Base-by-base conservation (phyloP, 805 yeast genomes). In the Saccharomycopsis fermentans region DNA sequence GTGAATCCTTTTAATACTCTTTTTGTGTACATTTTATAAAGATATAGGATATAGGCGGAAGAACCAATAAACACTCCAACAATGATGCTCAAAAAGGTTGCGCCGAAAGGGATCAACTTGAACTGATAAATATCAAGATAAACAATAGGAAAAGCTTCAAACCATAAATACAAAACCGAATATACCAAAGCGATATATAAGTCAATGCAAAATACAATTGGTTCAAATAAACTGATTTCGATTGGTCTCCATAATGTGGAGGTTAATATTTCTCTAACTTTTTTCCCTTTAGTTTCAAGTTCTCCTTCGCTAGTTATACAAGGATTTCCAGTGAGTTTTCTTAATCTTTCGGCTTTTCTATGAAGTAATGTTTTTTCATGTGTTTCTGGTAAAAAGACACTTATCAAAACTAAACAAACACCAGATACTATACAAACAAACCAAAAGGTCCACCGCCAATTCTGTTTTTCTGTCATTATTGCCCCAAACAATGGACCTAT, bases 401-500 rank as follows among this genome's bases (percentile, higher is more conserved):
- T 56, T 26, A 68, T 62, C 1, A 74, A 8, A 14, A 63, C 65
- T 63, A 79, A 80, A 52, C 77, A 69, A 52, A 71, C 68, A 50
- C 83, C 83, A 8, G 82, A 74, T 60, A 81, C 72, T 59, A 84
- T 83, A 56, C 82, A 70, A 54, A 78, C 69, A 11, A 83, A 77
- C 81, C 86, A 82, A 66, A 83, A 84, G 43, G 79, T 68, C 90
- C 89, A 85, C 71, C 90, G 77, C 90, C 90, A 85, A 63, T 58
- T 60, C 24, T 21, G 58, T 16, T 51, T 55, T 62, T 77, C 79
- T 16, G 82, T 83, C 27, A 85, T 84, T 67, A 82, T 84, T 0
- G 87, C 85, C 56, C 89, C 90, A 69, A 86, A 79, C 54, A 86
- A 76, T 6, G 91, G 91, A 54, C 90, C 88, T 47, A 84, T 69